Evolutionary conservation across 2,329 filamentous ascomycete genomes (phyloP).

Genomic region (Ceratocystis cubensis): DNA sequence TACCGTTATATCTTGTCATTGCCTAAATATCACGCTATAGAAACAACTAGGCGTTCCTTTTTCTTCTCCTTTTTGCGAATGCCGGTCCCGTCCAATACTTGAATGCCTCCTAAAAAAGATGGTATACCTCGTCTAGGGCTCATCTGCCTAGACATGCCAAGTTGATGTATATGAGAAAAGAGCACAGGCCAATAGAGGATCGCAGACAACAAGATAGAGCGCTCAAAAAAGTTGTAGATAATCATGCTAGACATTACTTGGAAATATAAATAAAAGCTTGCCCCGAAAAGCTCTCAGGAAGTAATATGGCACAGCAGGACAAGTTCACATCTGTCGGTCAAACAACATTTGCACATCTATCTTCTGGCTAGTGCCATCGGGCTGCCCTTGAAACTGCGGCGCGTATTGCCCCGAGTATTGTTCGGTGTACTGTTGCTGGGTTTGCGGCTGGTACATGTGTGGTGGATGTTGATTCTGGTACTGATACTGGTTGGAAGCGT

Average conservation of each 20-base stretch:
- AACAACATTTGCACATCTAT: conserved; percentile 10
- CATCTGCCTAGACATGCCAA: too few species aligned
- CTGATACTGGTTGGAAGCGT: conserved; percentile 2
- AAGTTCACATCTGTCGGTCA: neutral
- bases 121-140: too few species aligned
- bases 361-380: neutral
- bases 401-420: neutral
- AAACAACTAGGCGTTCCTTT: neutral
- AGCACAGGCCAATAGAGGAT: too few species aligned
- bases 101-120: too few species aligned
- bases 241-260: neutral
- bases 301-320: neutral
- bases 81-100: too few species aligned
- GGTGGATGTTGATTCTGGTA: conserved; percentile 1
- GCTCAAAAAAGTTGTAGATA: neutral
- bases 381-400: neutral
- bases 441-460: conserved; percentile 5
- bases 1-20: neutral
- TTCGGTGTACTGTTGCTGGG: neutral
- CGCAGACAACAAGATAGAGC: too few species aligned
- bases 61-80: neutral
- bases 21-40: conserved; percentile 1
- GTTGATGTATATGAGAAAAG: too few species aligned
- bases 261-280: neutral
- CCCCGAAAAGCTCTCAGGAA: neutral